Conservation (phyloP, 305 asterid genomes). For the Fraxinus nigra region DNA sequence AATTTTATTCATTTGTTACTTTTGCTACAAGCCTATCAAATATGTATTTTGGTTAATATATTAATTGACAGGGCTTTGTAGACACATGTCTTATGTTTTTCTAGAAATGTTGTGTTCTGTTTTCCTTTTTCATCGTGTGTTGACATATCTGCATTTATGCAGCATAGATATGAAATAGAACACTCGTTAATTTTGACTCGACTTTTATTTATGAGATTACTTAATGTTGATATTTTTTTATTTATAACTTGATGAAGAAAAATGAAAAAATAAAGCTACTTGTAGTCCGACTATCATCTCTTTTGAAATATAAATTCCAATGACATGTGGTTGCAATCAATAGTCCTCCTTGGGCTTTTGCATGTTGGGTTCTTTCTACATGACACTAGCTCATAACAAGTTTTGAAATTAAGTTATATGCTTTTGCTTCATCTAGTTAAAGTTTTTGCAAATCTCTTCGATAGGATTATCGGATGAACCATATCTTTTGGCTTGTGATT, state of each 20-base stretch:
- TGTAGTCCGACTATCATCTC: neutral
- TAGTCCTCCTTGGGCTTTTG: neutral
- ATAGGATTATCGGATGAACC: neutral
- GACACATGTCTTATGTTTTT: neutral
- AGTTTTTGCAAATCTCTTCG: neutral
- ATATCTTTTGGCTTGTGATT: neutral
- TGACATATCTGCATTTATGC: neutral
- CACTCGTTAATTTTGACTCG: neutral
- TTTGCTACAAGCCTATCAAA: neutral
- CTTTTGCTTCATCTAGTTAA: neutral
- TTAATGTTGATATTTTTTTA: neutral
- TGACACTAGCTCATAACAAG: neutral
- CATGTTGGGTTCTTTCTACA: neutral
- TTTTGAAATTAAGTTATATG: neutral
- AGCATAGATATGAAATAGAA: neutral
- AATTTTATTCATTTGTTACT: neutral
- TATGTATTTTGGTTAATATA: neutral
- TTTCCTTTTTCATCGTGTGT: neutral
- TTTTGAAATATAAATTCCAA: neutral
- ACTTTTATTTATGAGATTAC: neutral
- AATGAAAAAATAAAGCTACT: neutral
- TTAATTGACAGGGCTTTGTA: neutral
- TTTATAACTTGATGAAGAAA: neutral
- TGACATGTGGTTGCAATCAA: neutral
- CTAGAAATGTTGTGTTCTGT: neutral